Evolutionary conservation across 352 stramenopile species (phyloP).

Genomic region (Phytophthora fragariaefolia): DNA sequence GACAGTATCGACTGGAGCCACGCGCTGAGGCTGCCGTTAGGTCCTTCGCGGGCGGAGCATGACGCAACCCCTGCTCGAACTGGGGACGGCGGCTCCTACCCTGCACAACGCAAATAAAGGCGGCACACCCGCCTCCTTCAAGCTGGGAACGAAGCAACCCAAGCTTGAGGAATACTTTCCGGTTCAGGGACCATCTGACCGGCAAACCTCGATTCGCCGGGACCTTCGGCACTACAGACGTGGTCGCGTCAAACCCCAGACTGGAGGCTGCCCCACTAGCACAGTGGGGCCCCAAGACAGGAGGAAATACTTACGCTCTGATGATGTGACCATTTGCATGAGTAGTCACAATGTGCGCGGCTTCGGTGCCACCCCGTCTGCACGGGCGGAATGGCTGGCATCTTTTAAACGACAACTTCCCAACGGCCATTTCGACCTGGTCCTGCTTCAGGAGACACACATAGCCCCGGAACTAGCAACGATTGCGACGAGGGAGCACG

Average conservation of each 20-base stretch:
- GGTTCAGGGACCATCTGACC: not conserved
- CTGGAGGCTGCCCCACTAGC: not conserved
- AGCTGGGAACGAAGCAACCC: not conserved
- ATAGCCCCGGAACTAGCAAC: not conserved
- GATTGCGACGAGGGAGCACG: not conserved
- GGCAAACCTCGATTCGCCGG: not conserved
- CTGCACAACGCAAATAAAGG: not conserved
- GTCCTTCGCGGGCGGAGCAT: not conserved
- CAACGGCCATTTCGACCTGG: not conserved
- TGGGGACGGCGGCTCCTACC: not conserved
- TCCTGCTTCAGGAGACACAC: not conserved
- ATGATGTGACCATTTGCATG: too few relatives aligned
- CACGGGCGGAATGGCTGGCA: not conserved
- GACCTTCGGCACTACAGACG: not conserved
- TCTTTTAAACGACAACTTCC: not conserved
- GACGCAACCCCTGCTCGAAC: not conserved
- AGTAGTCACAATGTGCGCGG: not conserved
- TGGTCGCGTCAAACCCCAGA: not conserved
- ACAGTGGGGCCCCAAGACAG: not conserved
- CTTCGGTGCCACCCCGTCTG: not conserved
- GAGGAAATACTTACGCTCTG: not conserved
- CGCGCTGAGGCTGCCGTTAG: too few relatives aligned
- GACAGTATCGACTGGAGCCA: not conserved
- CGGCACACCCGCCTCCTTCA: not conserved
- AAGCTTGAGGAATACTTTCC: not conserved